Evolutionary conservation across 805 yeast species (phyloP), one percentile per base, ranked within the genome.

Genomic region (Yarrowia alimentaria): DNA sequence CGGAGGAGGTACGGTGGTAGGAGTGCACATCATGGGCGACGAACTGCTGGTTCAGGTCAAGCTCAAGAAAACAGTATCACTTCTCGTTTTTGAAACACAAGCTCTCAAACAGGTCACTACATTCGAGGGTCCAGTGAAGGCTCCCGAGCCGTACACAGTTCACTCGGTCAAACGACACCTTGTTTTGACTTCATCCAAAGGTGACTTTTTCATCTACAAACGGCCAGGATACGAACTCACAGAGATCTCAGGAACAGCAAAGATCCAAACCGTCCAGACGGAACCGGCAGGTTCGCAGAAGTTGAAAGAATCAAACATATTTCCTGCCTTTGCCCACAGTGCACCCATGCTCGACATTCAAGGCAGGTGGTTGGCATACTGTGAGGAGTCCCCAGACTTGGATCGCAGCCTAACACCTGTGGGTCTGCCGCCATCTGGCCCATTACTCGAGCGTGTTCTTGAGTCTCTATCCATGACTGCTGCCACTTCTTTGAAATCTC

Each of bases 401-500:
- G 47, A 40, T 13, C 18, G 30, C 7, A 22, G 14, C 7, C 14
- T 40, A 3, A 40, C 47, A 2, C 47, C 47, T 5, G 32, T 40
- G 14, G 33, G 47, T 2, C 33, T 40, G 3, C 47, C 47, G 17
- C 47, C 47, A 13, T 21, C 47, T 5, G 47, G 47, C 4, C 33
- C 47, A 2, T 12, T 40, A 8, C 14, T 40, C 6, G 47, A 40
- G 24, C 12, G 47, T 9, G 33, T 40, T 18, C 33, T 40, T 1
- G 47, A 40, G 19, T 40, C 47, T 3, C 19, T 40, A 6, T 40
- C 47, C 1, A 40, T 40, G 47, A 69, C 75, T 1, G 80, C 84
- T 0, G 64, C 78, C 3, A 80, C 75, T 53, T 70, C 75, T 17
- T 60, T 74, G 26, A 70, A 68, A 60, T 68, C 68, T 54, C 58